A percentile compares a stretch with the other conserved stretches of the same genome.
phyloP scores from a whole-genome alignment of 1,139 yeast genomes.

The Geotrichum aggregatum region DNA sequence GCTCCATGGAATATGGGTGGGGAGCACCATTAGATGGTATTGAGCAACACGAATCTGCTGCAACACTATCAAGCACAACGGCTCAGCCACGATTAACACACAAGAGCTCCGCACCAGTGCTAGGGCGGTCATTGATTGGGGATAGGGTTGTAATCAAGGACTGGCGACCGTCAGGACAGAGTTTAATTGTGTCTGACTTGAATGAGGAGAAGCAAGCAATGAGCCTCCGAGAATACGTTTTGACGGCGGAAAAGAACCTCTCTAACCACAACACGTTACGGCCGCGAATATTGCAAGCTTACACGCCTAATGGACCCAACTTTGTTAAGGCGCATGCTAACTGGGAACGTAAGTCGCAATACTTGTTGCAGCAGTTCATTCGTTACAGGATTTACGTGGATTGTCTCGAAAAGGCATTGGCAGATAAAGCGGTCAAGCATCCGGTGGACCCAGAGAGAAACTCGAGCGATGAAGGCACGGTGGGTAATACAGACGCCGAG shows the following conservation, averaged over 20 bases:
- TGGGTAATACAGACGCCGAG: too few relatives aligned
- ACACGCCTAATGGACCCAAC: constrained; percentile 31
- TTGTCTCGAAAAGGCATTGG: constrained; percentile 28
- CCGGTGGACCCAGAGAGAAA: too few relatives aligned
- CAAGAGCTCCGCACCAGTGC: constrained; percentile 7
- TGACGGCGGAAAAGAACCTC: constrained; percentile 33
- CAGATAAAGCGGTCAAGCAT: constrained; percentile 18
- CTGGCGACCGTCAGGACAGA: constrained; percentile 37
- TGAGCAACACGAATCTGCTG: background rate
- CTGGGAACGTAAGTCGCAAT: constrained; percentile 38
- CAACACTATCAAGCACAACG: background rate
- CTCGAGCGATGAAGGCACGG: too few relatives aligned
- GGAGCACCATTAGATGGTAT: constrained; percentile 27
- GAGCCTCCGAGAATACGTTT: constrained; percentile 30
- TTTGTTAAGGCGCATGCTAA: constrained; percentile 33
- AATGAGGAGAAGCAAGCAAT: constrained; percentile 33
- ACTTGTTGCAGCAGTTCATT: constrained; percentile 34
- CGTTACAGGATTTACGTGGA: constrained; percentile 35
- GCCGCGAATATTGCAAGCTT: constrained; percentile 27
- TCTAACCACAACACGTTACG: constrained; percentile 32
- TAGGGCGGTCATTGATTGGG: constrained; percentile 27
- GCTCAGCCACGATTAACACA: constrained; percentile 4
- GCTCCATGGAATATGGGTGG: constrained; percentile 84
- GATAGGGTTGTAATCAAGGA: constrained; percentile 32
- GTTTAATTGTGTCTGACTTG: constrained; percentile 34